Evolutionary conservation across 345 rosid species (phyloP).

Genomic region (Chamaenerion angustifolium): DNA sequence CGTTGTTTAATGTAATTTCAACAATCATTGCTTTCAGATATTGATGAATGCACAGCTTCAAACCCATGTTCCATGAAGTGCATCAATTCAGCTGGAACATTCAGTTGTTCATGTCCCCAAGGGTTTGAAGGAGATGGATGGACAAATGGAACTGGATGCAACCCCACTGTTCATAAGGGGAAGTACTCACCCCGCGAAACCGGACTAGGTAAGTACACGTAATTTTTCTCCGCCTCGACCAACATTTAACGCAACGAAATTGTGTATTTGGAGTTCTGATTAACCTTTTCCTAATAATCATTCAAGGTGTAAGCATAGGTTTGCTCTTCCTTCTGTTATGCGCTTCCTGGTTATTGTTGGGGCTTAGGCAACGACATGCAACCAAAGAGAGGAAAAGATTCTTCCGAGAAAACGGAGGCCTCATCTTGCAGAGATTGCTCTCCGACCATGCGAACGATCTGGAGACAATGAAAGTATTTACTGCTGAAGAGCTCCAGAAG

Average conservation of each 20-base stretch:
- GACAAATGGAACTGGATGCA: slow-evolving; percentile 8
- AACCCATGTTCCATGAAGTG: not conserved
- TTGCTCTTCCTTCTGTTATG: too few species aligned
- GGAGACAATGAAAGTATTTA: slow-evolving; percentile 16
- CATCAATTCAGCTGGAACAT: slow-evolving; percentile 8
- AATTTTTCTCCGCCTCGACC: too few species aligned
- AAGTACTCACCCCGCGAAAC: not conserved
- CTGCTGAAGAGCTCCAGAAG: slow-evolving; percentile 19
- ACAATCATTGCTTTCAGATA: slow-evolving; percentile 7
- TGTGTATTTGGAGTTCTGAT: too few species aligned
- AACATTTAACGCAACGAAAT: too few species aligned
- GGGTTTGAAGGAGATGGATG: slow-evolving; percentile 16
- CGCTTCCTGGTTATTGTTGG: too few species aligned
- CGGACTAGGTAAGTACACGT: too few species aligned
- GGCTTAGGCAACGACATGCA: too few species aligned
- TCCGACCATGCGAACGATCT: not conserved
- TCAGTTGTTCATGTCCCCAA: slow-evolving; percentile 17
- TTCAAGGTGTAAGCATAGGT: too few species aligned
- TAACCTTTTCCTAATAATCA: too few species aligned
- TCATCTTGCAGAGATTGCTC: slow-evolving; percentile 18
- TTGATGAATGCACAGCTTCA: slow-evolving; percentile 15
- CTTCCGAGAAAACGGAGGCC: slow-evolving; percentile 24
- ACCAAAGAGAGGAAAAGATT: slow-evolving; percentile 1
- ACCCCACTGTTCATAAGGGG: slow-evolving; percentile 9
- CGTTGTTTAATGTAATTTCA: not conserved